Base-by-base conservation (phyloP, 495 filamentous ascomycete species). In the Jackrogersella multiformis region DNA sequence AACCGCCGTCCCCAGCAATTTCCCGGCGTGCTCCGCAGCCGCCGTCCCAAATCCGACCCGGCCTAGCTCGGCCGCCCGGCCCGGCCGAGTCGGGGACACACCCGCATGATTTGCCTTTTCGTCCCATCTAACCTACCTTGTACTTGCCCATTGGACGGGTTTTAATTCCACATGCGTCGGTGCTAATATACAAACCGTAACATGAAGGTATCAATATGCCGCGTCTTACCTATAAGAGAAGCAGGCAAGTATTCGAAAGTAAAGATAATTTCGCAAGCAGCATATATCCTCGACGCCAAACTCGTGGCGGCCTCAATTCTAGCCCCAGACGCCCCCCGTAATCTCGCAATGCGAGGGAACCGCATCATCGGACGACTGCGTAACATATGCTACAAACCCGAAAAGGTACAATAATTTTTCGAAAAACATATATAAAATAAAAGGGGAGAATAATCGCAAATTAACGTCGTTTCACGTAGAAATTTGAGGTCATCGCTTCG, bases 21-120 rank as follows among this genome's bases (percentile, higher is more conserved):
- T 62, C 58, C 49, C 49, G 26, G 48, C 16, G 28, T 18, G 38
- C n/a, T 35, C 45, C 57, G 35, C 35, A 58, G 20, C 41, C 55
- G 55, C 56, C 32, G 45, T 46, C 46, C 35, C 45, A n/a, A n/a
- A n/a, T n/a, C n/a, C n/a, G n/a, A n/a, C n/a, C n/a, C n/a, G n/a
- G n/a, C n/a, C n/a, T n/a, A n/a, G n/a, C n/a, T 44, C 56, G 23
- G 32, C 36, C 24, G 30, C 3, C 38, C 38, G 38, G 20, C 58
- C 21, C 16, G 46, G 21, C 13, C 44, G 21, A 13, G 23, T 48
- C 23, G 21, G 44, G 44, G 23, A 20, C 44, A 23, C 35, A 36
- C 26, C 21, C 41, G 18, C 9, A 10, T 44, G 18, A 44, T 23
- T 0, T 23, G 20, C 18, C 41, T 9, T 8, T 44, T 44, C 41